phyloP scores from a whole-genome alignment of 176 grass and related monocot species.

The Saccharum officinarum region DNA sequence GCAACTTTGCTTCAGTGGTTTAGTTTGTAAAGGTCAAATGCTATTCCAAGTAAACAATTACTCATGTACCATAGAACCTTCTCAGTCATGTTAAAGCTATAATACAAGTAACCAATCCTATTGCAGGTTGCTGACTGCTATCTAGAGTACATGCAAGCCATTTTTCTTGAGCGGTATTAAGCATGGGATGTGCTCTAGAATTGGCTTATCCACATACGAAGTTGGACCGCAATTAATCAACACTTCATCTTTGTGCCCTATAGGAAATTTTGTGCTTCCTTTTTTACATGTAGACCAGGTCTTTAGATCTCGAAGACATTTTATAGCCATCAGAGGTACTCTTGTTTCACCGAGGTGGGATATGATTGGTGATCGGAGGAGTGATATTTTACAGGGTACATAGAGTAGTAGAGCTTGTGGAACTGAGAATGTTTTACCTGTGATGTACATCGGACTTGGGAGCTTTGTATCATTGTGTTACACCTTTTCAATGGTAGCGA shows the following conservation, averaged over 20 bases:
- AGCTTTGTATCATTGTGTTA: conserved; percentile 36
- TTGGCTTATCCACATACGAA: conserved; percentile 15
- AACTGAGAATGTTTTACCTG: conserved; percentile 11
- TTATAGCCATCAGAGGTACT: conserved; percentile 10
- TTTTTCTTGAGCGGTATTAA: conserved; percentile 23
- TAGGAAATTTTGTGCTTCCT: conserved; percentile 48
- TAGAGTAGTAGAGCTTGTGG: conserved; percentile 23
- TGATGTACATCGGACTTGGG: conserved; percentile 26
- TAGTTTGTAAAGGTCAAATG: conserved; percentile 44
- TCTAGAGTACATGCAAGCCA: conserved; percentile 15
- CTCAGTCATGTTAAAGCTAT: background rate
- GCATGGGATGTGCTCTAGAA: conserved; percentile 18
- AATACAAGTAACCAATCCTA: background rate
- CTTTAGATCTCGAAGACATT: conserved; percentile 17
- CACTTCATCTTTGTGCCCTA: background rate
- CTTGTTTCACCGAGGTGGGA: conserved; percentile 5
- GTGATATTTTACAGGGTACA: conserved; percentile 35
- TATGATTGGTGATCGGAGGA: background rate
- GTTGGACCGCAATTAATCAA: conserved; percentile 20
- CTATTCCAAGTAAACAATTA: background rate
- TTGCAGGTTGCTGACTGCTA: conserved; percentile 41
- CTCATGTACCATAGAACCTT: background rate
- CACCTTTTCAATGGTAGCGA: background rate
- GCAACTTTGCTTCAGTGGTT: conserved; percentile 37
- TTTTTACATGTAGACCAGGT: conserved; percentile 19